phyloP scores from a whole-genome alignment of 1,284 basidiomycete genomes.

The Pholiota adiposa region DNA sequence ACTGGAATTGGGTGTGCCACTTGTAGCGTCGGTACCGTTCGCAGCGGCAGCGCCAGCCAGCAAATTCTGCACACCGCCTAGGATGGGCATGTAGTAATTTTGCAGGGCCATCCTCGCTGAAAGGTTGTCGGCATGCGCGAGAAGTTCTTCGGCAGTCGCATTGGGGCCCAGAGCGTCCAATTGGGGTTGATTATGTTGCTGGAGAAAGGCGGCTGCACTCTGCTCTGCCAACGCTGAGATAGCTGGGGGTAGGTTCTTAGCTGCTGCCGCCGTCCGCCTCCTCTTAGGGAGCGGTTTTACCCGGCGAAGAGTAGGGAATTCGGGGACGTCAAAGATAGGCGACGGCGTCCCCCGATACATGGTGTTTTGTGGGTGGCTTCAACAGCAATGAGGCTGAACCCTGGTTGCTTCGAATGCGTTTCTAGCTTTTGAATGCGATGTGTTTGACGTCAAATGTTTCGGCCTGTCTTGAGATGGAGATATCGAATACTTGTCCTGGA shows the following conservation, averaged over 20 bases:
- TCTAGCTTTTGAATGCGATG: background rate
- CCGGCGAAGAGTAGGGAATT: slow-evolving; percentile 61
- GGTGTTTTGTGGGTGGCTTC: background rate
- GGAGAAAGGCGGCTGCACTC: slow-evolving; percentile 16
- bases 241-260: slow-evolving; percentile 9
- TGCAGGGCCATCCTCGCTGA: slow-evolving; percentile 59
- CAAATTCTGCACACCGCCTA: slow-evolving; percentile 51
- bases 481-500: background rate
- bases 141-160: slow-evolving; percentile 52
- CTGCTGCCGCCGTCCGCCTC: slow-evolving; percentile 47
- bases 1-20: background rate
- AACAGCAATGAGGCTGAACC: background rate
- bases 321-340: slow-evolving; percentile 63
- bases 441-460: background rate
- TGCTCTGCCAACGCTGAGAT: slow-evolving; percentile 15
- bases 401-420: background rate
- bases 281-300: slow-evolving; percentile 80
- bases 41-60: slow-evolving; percentile 32
- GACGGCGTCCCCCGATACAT: slow-evolving; percentile 52
- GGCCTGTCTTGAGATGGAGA: background rate
- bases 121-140: slow-evolving; percentile 51
- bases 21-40: slow-evolving; percentile 5
- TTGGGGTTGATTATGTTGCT: slow-evolving; percentile 21
- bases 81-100: slow-evolving; percentile 64
- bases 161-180: slow-evolving; percentile 39